Base-by-base conservation (phyloP, 371 early-diverging fungal genomes). In the Mucor saturninus region DNA sequence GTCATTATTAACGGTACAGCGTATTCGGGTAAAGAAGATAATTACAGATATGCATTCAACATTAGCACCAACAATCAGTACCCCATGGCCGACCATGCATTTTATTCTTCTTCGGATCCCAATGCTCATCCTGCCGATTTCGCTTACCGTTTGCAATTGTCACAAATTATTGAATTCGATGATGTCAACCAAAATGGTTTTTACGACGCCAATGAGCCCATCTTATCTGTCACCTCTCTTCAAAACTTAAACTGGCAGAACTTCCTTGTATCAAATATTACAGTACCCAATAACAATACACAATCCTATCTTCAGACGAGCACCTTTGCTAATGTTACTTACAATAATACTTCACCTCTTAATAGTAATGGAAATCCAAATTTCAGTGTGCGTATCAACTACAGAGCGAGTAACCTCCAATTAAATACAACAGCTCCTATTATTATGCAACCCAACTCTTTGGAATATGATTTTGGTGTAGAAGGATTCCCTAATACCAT, bases 161-260 rank as follows among this genome's bases (percentile, higher is more conserved):
- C 72, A 15, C 68, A 79, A 28, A 13, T 82, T 2, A 39, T 79
- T 8, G 82, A 81, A 67, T 81, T 75, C 26, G 68, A 75, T 9
- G 82, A 81, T 62, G 29, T 54, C 10, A 81, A 81, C 32, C 67
- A 77, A 21, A 81, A 81, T 40, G 79, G 79, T 15, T 65, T 79
- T 14, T 74, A 74, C 50, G 82, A 81, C 37, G 49, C 43, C 11
- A 67, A 66, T 35, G 82, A 81, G 31, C 65, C 32, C 9, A 58
- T 81, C 10, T 50, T 70, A 3, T 65, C 72, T 5, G 49, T 65
- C 0, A 66, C 70, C 4, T 66, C 77, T 8, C 56, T 79, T 4
- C 66, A 69, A 31, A 61, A 72, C 14, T 58, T 61, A 4, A 29
- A 48, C 13, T 81, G 82, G 82, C 56, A 68, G 37, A 62, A 72